These are phyloP conservation scores for Nitzschia sp. DNA, from an alignment of 108 stramenopile species.

Conservation along the genomic window DNA sequence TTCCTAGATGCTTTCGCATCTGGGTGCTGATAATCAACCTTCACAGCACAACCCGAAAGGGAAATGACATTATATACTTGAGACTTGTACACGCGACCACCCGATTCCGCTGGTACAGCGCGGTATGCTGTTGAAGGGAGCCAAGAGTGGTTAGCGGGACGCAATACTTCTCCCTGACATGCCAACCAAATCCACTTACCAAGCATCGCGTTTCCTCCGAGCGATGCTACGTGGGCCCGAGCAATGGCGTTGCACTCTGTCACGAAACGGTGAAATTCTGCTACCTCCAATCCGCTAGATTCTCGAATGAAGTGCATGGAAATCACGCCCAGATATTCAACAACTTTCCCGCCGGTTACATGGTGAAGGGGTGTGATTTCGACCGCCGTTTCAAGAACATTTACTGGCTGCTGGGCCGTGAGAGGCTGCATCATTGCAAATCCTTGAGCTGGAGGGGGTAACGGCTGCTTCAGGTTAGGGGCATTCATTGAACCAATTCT, in stretches of 20 bases:
- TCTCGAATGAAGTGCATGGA: slow-evolving; percentile 93
- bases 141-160: not conserved
- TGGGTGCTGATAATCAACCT: slow-evolving; percentile 26
- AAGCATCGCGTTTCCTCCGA: slow-evolving; percentile 93
- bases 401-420: slow-evolving; percentile 25
- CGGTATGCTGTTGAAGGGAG: slow-evolving; percentile 52
- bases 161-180: not conserved
- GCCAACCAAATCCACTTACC: slow-evolving; percentile 29
- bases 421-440: not conserved
- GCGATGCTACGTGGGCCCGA: slow-evolving; percentile 82
- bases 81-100: slow-evolving; percentile 86
- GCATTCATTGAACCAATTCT: slow-evolving; percentile 7
- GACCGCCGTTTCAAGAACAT: slow-evolving; percentile 70
- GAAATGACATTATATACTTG: slow-evolving; percentile 90
- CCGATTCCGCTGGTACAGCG: slow-evolving; percentile 85
- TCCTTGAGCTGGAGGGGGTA: slow-evolving; percentile 1
- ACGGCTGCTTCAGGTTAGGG: slow-evolving; percentile 28
- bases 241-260: slow-evolving; percentile 92
- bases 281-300: slow-evolving; percentile 77
- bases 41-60: slow-evolving; percentile 35
- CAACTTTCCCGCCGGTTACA: slow-evolving; percentile 67
- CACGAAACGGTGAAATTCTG: slow-evolving; percentile 85
- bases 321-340: slow-evolving; percentile 80
- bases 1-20: not conserved
- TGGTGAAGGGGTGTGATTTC: slow-evolving; percentile 78